These are phyloP conservation scores for Rhizophlyctis rosea DNA, from an alignment of 192 early-diverging fungal genomes.

Conservation along the genomic window DNA sequence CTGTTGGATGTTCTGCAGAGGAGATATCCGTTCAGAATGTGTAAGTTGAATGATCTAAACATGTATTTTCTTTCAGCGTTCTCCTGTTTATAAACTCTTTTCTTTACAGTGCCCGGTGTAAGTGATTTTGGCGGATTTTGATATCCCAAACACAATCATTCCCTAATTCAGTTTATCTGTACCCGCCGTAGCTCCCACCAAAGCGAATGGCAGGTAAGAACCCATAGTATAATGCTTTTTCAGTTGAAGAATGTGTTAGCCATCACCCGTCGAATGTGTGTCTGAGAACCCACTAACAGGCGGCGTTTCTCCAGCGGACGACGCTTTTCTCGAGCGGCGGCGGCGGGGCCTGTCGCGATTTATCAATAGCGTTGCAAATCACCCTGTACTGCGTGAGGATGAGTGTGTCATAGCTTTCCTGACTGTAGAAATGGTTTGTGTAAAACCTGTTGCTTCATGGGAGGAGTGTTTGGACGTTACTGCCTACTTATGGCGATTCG, in stretches of 20 bases:
- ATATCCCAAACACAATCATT: too few relatives aligned
- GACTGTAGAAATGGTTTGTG: slow-evolving; percentile 59
- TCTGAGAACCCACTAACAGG: neutral
- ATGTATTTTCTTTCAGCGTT: neutral
- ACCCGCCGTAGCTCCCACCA: slow-evolving; percentile 63
- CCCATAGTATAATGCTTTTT: too few relatives aligned
- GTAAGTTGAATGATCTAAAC: slow-evolving; percentile 10
- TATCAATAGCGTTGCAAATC: slow-evolving; percentile 70
- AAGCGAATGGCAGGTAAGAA: slow-evolving; percentile 77
- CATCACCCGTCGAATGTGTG: neutral
- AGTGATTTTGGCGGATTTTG: slow-evolving; percentile 7
- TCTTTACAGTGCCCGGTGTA: slow-evolving; percentile 33
- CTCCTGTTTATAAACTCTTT: neutral
- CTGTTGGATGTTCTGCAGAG: slow-evolving; percentile 72
- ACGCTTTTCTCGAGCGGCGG: slow-evolving; percentile 66
- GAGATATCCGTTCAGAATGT: slow-evolving; percentile 76
- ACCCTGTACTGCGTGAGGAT: slow-evolving; percentile 68
- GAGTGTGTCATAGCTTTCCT: slow-evolving; percentile 61
- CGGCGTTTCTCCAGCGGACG: slow-evolving; percentile 46
- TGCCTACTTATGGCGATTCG: neutral
- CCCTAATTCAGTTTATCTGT: neutral
- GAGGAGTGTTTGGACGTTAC: neutral
- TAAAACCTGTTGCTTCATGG: neutral
- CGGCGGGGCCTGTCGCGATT: slow-evolving; percentile 69
- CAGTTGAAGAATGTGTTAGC: neutral